phyloP scores from a whole-genome alignment of 331 rosid genomes.

The Rosa hybrid region DNA sequence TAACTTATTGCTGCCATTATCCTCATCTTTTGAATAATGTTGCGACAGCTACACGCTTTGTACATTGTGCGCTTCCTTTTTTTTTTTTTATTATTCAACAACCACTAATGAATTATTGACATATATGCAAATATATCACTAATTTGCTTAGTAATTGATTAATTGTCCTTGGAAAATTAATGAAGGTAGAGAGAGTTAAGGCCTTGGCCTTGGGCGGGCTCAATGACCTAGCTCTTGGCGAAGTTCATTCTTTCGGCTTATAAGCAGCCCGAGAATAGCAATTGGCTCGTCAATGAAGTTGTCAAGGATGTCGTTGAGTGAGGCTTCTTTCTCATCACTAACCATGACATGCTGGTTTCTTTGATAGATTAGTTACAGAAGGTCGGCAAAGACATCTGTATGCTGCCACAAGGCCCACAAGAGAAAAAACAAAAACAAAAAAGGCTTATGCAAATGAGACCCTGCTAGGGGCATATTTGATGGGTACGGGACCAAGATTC shows the following conservation, averaged over 20 bases:
- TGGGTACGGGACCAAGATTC: constrained; percentile 71
- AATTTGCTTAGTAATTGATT: too few relatives aligned
- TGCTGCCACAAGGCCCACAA: constrained; percentile 38
- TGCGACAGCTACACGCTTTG: too few relatives aligned
- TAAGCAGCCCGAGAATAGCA: constrained; percentile 55
- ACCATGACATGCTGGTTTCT: constrained; percentile 42
- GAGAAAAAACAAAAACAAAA: constrained; percentile 20
- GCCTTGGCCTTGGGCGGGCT: constrained; percentile 25
- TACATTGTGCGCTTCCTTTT: too few relatives aligned
- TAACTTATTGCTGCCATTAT: too few relatives aligned
- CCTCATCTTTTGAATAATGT: too few relatives aligned
- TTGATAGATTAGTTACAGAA: constrained; percentile 45
- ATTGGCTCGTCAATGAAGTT: constrained; percentile 43
- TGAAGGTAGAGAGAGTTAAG: constrained; percentile 49
- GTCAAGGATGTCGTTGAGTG: constrained; percentile 38
- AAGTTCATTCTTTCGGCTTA: constrained; percentile 39
- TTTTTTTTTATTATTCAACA: too few relatives aligned
- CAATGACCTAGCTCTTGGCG: constrained; percentile 36
- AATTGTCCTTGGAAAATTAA: background rate
- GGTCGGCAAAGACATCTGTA: constrained; percentile 54
- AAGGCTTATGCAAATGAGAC: constrained; percentile 57
- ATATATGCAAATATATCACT: too few relatives aligned
- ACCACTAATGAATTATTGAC: too few relatives aligned
- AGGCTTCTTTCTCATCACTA: constrained; percentile 52
- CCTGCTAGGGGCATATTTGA: constrained; percentile 51